Base-by-base conservation (phyloP, 2,329 filamentous ascomycete genomes). In the Fusarium redolens region DNA sequence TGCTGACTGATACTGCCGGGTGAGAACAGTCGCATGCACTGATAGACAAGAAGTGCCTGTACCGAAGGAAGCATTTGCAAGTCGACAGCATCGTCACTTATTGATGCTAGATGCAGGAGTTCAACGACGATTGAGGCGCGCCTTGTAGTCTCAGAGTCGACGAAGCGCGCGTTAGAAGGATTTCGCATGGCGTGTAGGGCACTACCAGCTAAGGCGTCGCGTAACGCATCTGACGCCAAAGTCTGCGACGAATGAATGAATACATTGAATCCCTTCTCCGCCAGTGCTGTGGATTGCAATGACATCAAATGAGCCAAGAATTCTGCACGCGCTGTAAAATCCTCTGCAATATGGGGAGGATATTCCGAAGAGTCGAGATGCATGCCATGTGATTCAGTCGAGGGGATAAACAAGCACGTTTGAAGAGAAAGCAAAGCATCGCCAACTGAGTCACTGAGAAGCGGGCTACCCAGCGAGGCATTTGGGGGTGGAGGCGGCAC, bases 231-330 rank as follows among this genome's bases (percentile, higher is more conserved):
- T 13, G 57, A 45, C 0, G 25, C 12, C 1, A n/a, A n/a, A 9
- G 40, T 51, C 25, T 54, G 61, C 1, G 58, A 51, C 3, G 40
- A 20, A 14, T 65, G 61, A 20, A 65, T 40, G 2, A 63, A 65
- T 0, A 52, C 15, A 8, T 44, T 65, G 7, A 40, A 62, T 0
- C 47, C 61, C 5, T n/a, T 45, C 0, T 65, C 45, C 1, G 47
- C 58, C 5, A 65, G 15, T 12, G 18, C 15, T 4, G 22, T 4
- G 1, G 58, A 28, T 6, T 65, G 61, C 18, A 30, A 4, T 1
- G 40, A 40, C 1, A 65, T 45, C 18, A 51, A 28, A 10, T 28
- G 15, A 7, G 33, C 61, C 6, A 41, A 28, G 7, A 63, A 63
- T 6, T 65, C 58, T 13, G 58, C 41, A 1, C 58, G 61, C 1